These are phyloP conservation scores for Lippia alba DNA, from an alignment of 305 asterid species.

Conservation along the genomic window DNA sequence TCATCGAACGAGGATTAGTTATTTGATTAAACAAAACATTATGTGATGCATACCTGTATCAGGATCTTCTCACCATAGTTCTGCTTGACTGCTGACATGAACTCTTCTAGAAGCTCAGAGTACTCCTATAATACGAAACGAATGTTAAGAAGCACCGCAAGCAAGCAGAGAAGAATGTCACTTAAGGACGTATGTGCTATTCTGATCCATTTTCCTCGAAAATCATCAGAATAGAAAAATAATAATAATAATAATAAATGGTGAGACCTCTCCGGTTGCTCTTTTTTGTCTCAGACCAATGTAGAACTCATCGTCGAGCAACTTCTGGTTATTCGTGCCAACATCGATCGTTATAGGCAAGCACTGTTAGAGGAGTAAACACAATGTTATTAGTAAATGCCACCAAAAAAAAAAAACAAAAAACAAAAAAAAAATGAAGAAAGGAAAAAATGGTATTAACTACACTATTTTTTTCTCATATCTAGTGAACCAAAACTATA, in stretches of 20 bases:
- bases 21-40: not conserved
- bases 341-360: constrained; percentile 93
- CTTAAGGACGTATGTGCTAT: constrained; percentile 1
- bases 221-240: constrained; percentile 9
- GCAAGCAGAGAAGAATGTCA: constrained; percentile 8
- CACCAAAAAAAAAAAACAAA: too few relatives aligned
- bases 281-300: constrained; percentile 85
- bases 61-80: constrained; percentile 94
- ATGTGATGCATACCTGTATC: constrained; percentile 60
- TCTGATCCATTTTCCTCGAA: constrained; percentile 5
- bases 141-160: constrained; percentile 26
- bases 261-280: constrained; percentile 81
- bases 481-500: too few relatives aligned
- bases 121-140: constrained; percentile 62
- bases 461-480: too few relatives aligned
- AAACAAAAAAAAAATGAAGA: too few relatives aligned
- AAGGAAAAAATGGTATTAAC: too few relatives aligned
- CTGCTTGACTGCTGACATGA: constrained; percentile 90
- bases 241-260: not conserved
- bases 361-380: constrained; percentile 57
- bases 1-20: not conserved
- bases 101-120: constrained; percentile 85
- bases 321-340: constrained; percentile 83
- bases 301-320: constrained; percentile 89
- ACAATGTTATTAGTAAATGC: constrained; percentile 16